phyloP scores from a whole-genome alignment of 768 basidiomycete genomes.

The Amanita rimosa region DNA sequence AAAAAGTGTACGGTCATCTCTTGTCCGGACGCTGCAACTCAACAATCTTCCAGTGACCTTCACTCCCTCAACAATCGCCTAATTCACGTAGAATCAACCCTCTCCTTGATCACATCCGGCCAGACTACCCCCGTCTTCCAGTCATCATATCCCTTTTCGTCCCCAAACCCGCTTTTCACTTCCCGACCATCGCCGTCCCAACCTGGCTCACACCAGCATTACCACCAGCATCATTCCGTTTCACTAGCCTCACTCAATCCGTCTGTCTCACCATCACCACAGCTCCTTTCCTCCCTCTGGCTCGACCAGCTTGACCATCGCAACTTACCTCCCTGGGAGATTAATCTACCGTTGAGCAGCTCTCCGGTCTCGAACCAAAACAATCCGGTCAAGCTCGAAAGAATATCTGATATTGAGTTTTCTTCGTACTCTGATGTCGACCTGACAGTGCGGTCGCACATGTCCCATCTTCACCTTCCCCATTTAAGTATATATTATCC shows the following conservation, averaged over 20 bases:
- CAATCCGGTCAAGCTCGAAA: slow-evolving; percentile 14
- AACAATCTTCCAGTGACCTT: slow-evolving; percentile 40
- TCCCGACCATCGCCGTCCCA: slow-evolving; percentile 9
- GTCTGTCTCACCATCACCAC: slow-evolving; percentile 40
- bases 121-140: slow-evolving; percentile 24
- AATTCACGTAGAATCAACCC: slow-evolving; percentile 52
- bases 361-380: background rate
- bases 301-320: slow-evolving; percentile 38
- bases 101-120: slow-evolving; percentile 37
- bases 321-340: background rate
- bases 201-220: slow-evolving; percentile 8
- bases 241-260: slow-evolving; percentile 21
- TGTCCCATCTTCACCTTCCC: slow-evolving; percentile 14
- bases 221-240: slow-evolving; percentile 19
- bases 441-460: slow-evolving; percentile 2
- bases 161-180: slow-evolving; percentile 14
- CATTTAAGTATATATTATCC: slow-evolving; percentile 20
- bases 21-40: slow-evolving; percentile 1
- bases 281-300: slow-evolving; percentile 53
- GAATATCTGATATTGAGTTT: slow-evolving; percentile 13
- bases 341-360: background rate
- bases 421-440: slow-evolving; percentile 12
- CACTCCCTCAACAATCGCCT: slow-evolving; percentile 78
- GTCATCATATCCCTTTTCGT: slow-evolving; percentile 19
- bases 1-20: slow-evolving; percentile 57